Base-by-base conservation (phyloP, 306 rosid species). In the Begonia masoniana region DNA sequence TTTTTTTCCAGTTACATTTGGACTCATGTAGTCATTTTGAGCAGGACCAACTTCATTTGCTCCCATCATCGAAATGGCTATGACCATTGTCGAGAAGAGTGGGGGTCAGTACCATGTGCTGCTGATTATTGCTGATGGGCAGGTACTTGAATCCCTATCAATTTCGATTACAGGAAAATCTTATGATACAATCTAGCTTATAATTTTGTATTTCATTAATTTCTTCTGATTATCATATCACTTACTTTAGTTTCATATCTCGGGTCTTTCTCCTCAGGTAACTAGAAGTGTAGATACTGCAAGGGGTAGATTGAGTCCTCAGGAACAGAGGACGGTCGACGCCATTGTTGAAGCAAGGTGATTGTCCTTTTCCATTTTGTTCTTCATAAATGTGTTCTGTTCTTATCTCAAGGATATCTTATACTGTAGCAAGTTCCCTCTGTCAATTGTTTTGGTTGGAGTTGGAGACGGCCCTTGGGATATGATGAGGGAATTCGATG, bases 401-500 rank as follows among this genome's bases (percentile, higher is more conserved):
- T 31, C 9, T 31, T 6, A 31, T 31, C 39, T 31, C 1, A 31
- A 31, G 39, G 9, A 31, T 6, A 31, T 31, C 39, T 31, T 31
- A 31, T 31, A 31, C 39, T 31, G 39, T 6, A 31, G 39, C 39
- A 31, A 74, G 54, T 81, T 83, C 55, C 95, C 99, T 12, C 58
- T 92, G 59, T 92, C 99, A 43, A 92, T 92, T 58, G 61, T 92
- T 62, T 54, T 92, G 50, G 99, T 92, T 16, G 99, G 99, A 52
- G 96, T 87, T 56, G 99, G 99, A 64, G 99, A 92, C 51, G 99
- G 99, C 43, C 99, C 99, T 4, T 92, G 99, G 99, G 95, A 92
- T 57, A 87, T 79, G 89, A 92, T 92, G 96, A 83, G 68, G 69
- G 69, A 81, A 68, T 92, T 92, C 67, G 93, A 86, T 12, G 96